Conservation (phyloP, 768 basidiomycete species). For the Thelephora ganbajun region DNA sequence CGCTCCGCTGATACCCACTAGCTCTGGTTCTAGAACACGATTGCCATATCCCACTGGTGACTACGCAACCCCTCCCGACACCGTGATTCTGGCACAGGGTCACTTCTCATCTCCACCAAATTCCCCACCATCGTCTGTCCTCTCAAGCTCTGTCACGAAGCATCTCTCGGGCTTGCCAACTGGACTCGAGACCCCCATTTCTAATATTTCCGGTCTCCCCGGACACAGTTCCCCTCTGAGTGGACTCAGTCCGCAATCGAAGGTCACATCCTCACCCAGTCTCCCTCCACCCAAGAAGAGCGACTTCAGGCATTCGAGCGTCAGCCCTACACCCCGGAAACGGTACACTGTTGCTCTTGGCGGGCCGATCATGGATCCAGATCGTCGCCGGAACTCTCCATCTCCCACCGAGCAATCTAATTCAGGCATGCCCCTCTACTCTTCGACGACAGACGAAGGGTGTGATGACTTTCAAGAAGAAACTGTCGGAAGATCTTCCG, state of each 20-base stretch:
- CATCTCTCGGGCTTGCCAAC: constrained; percentile 33
- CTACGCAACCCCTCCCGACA: constrained; percentile 53
- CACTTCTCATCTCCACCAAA: constrained; percentile 35
- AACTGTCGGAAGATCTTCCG: constrained; percentile 7
- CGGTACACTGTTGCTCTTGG: constrained; percentile 80
- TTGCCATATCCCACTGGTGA: constrained; percentile 78
- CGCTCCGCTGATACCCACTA: constrained; percentile 31
- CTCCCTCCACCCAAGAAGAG: constrained; percentile 30
- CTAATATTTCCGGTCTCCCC: constrained; percentile 11
- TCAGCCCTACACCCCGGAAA: constrained; percentile 58
- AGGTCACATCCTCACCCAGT: constrained; percentile 4
- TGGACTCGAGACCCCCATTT: constrained; percentile 7
- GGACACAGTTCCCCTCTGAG: constrained; percentile 5
- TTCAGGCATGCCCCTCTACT: constrained; percentile 30
- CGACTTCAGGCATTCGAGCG: constrained; percentile 33
- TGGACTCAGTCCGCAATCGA: constrained; percentile 10
- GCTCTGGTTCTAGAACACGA: constrained; percentile 32
- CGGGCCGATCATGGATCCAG: constrained; percentile 39
- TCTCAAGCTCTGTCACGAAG: constrained; percentile 18
- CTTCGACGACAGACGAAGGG: constrained; percentile 14
- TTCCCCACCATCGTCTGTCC: constrained; percentile 27
- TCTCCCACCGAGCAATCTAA: constrained; percentile 14
- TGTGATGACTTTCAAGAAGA: constrained; percentile 25
- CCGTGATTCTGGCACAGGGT: constrained; percentile 18
- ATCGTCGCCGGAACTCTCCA: constrained; percentile 11